Percentiles rank a stretch among this genome's conserved stretches.
Conservation (phyloP, 371 early-diverging fungal genomes). For the Mortierella sp. region DNA sequence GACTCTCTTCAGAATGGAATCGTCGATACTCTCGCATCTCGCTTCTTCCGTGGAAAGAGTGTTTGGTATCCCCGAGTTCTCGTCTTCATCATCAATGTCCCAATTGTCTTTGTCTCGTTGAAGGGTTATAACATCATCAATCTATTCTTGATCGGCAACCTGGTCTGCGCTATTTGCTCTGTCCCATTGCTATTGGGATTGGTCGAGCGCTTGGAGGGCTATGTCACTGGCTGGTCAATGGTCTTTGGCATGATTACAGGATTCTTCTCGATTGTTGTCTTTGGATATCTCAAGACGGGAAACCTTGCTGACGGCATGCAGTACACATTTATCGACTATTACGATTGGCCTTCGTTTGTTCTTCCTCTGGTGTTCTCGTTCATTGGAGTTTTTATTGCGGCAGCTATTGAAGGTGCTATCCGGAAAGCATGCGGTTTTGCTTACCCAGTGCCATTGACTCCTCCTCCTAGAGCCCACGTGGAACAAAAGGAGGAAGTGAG, state of each 20-base stretch:
- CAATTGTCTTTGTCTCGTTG: conserved; percentile 61
- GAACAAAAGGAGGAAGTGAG: conserved; percentile 9
- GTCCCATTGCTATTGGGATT: conserved; percentile 68
- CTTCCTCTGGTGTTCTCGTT: conserved; percentile 58
- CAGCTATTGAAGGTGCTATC: conserved; percentile 46
- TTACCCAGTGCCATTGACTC: conserved; percentile 45
- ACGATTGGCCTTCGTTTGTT: conserved; percentile 62
- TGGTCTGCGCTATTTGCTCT: conserved; percentile 62
- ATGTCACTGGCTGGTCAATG: conserved; percentile 54
- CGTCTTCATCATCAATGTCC: conserved; percentile 67
- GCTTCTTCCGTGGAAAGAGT: conserved; percentile 59
- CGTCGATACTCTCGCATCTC: conserved; percentile 62
- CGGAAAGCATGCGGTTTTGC: conserved; percentile 51
- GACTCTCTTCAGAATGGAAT: conserved; percentile 72
- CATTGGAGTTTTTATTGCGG: conserved; percentile 57
- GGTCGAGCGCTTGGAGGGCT: conserved; percentile 51
- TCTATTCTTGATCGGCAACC: conserved; percentile 67
- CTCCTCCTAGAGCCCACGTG: conserved; percentile 24
- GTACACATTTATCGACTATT: conserved; percentile 56
- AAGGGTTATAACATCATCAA: conserved; percentile 59
- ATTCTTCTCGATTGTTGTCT: conserved; percentile 60
- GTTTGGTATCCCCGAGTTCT: conserved; percentile 61
- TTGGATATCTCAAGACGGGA: conserved; percentile 57
- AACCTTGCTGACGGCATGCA: conserved; percentile 56
- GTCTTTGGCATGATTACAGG: conserved; percentile 61